A percentile compares a stretch with the other conserved stretches of the same genome.
These are phyloP conservation scores for Ascochyta pisi DNA, from an alignment of 2,329 filamentous ascomycete genomes.

Conservation along the genomic window DNA sequence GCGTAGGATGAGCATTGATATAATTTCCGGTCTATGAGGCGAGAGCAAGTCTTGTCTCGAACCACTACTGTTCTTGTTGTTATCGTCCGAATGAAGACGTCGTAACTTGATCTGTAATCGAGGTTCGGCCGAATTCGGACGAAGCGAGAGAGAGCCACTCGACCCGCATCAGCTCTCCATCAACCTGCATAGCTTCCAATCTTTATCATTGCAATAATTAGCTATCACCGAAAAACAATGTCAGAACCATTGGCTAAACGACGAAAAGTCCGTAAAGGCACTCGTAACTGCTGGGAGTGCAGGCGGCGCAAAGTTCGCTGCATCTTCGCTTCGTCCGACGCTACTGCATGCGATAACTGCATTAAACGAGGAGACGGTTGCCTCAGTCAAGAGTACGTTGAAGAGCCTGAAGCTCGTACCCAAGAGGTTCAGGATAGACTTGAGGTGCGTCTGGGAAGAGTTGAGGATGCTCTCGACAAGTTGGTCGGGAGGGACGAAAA, in stretches of 20 bases:
- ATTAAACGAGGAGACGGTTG: conserved; percentile 23
- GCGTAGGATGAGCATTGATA: neutral
- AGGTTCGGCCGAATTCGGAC: too few relatives aligned
- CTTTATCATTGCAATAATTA: neutral
- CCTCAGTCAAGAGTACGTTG: conserved; percentile 31
- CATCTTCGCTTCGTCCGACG: conserved; percentile 13
- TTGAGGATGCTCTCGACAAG: too few relatives aligned
- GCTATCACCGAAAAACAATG: neutral
- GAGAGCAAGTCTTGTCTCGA: too few relatives aligned
- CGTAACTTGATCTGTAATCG: too few relatives aligned
- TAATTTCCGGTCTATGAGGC: too few relatives aligned
- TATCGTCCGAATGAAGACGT: too few relatives aligned
- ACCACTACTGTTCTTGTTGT: too few relatives aligned
- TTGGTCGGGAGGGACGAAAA: too few relatives aligned
- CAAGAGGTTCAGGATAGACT: too few relatives aligned
- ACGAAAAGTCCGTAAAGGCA: conserved; percentile 48
- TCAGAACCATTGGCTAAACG: conserved; percentile 5
- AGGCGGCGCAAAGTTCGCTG: conserved; percentile 39
- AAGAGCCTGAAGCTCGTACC: neutral
- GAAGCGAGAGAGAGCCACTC: neutral
- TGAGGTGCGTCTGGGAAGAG: too few relatives aligned
- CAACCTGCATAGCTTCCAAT: neutral
- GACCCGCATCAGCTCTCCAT: neutral
- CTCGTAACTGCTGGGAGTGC: conserved; percentile 51
- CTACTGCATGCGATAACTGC: conserved; percentile 26